Conservation (phyloP, 371 early-diverging fungal genomes). For the Syncephalastrum monosporum region DNA sequence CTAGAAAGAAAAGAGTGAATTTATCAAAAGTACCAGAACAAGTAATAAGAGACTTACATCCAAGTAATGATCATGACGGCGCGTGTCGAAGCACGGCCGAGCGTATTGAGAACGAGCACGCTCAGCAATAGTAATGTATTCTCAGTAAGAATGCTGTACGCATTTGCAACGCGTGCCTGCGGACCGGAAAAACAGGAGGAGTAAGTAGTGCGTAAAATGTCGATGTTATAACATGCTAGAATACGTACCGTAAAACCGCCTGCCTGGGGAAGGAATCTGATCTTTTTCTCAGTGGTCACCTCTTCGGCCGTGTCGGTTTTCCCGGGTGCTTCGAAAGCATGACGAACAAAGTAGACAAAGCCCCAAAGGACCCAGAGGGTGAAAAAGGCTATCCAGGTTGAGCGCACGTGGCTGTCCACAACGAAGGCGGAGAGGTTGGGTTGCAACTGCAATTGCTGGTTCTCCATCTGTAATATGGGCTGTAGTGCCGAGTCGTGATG, state of each 20-base stretch:
- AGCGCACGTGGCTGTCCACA: constrained; percentile 23
- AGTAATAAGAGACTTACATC: constrained; percentile 24
- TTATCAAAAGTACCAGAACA: too few relatives aligned
- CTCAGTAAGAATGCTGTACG: constrained; percentile 33
- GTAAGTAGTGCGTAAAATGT: too few relatives aligned
- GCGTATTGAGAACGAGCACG: constrained; percentile 40
- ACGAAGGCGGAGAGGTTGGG: constrained; percentile 19
- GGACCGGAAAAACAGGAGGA: too few relatives aligned
- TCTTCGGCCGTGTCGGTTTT: constrained; percentile 12
- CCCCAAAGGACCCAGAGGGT: constrained; percentile 34
- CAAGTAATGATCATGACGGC: constrained; percentile 49
- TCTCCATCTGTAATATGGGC: too few relatives aligned
- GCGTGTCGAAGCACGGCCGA: constrained; percentile 41
- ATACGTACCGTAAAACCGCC: too few relatives aligned
- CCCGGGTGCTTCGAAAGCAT: constrained; percentile 14
- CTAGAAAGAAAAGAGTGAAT: constrained; percentile 6
- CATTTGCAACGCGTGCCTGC: constrained; percentile 11
- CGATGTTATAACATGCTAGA: background rate
- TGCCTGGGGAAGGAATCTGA: background rate
- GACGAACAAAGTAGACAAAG: constrained; percentile 24
- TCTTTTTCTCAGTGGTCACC: constrained; percentile 15
- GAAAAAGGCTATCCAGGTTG: constrained; percentile 38
- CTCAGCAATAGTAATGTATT: constrained; percentile 35
- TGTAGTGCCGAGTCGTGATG: too few relatives aligned
- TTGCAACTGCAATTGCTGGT: too few relatives aligned